Evolutionary conservation across 768 basidiomycete species (phyloP).

Genomic region (Mycena leptocephala): DNA sequence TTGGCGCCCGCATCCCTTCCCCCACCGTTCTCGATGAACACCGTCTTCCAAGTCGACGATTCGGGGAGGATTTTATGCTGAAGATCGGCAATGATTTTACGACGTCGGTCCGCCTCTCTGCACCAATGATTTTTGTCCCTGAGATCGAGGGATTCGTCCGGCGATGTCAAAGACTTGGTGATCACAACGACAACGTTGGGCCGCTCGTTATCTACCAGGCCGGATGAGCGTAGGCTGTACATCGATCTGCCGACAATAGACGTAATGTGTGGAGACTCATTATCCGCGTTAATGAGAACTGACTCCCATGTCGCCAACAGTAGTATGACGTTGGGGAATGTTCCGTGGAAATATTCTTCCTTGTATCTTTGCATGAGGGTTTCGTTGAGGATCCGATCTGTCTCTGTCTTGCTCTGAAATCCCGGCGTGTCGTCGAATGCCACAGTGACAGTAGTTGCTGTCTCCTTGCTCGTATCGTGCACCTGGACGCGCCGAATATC

Average conservation of each 20-base stretch:
- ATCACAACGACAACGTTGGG: background rate
- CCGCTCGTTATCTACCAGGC: background rate
- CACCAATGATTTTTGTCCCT: background rate
- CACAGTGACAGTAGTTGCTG: background rate
- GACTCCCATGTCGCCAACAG: background rate
- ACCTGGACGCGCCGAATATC: background rate
- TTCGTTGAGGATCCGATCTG: background rate
- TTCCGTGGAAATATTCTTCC: background rate
- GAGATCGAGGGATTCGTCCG: background rate
- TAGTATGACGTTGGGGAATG: background rate
- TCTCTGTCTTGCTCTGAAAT: background rate
- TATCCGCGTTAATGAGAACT: background rate
- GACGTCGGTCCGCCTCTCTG: background rate
- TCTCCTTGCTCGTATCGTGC: background rate
- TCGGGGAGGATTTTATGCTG: background rate
- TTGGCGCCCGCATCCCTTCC: background rate
- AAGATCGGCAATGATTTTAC: background rate
- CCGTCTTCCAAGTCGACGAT: background rate
- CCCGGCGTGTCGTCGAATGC: background rate
- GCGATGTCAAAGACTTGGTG: background rate
- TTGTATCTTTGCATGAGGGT: background rate
- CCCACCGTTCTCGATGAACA: background rate
- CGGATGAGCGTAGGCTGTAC: background rate
- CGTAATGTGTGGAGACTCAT: background rate
- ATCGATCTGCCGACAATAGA: background rate